A percentile compares a stretch with the other conserved stretches of the same genome.
Evolutionary conservation across 768 basidiomycete species (phyloP).

Genomic region (Cystofilobasidium macerans): DNA sequence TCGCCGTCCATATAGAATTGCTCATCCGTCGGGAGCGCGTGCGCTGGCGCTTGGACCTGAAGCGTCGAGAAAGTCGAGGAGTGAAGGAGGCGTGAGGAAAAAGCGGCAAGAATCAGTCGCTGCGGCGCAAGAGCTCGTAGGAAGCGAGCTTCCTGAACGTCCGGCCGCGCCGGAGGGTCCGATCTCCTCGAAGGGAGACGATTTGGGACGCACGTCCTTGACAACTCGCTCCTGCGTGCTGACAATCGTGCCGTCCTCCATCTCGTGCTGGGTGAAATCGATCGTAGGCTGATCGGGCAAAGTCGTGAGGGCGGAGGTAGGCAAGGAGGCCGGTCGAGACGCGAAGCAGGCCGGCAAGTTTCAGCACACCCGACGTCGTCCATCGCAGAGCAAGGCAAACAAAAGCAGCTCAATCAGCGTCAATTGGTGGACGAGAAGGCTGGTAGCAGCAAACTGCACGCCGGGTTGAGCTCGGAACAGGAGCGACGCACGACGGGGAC

Average conservation of each 20-base stretch:
- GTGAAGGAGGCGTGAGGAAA: not conserved
- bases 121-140: not conserved
- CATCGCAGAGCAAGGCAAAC: not conserved
- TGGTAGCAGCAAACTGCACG: too few species aligned
- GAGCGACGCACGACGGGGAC: constrained; percentile 20
- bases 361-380: not conserved
- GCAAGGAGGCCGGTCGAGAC: too few species aligned
- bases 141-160: too few species aligned
- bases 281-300: constrained; percentile 14
- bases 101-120: not conserved
- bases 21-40: constrained; percentile 19
- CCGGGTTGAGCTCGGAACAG: too few species aligned
- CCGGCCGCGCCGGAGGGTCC: too few species aligned
- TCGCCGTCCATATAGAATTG: constrained; percentile 26
- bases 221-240: constrained; percentile 26
- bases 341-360: not conserved
- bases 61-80: too few species aligned
- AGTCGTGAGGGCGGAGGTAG: too few species aligned
- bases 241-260: constrained; percentile 24
- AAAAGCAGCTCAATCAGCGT: not conserved
- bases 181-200: too few species aligned
- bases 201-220: constrained; percentile 20
- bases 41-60: constrained; percentile 25
- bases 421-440: not conserved
- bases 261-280: constrained; percentile 25